These are phyloP conservation scores for Suhomyces coccinellae DNA, from an alignment of 1,139 yeast species.

Conservation along the genomic window DNA sequence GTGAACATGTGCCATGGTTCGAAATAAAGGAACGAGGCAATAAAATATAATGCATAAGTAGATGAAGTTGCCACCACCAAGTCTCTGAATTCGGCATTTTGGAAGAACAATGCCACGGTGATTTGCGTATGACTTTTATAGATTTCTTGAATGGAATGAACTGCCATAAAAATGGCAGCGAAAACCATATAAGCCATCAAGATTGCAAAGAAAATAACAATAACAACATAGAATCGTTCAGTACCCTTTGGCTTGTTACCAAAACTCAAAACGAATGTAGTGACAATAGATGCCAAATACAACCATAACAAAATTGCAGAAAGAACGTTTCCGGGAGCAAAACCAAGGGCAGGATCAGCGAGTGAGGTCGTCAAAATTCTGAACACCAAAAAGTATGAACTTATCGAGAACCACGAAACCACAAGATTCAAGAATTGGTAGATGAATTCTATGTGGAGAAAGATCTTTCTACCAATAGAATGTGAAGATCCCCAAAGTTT, in stretches of 20 bases:
- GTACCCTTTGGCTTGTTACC: slow-evolving; percentile 97
- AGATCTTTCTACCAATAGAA: slow-evolving; percentile 41
- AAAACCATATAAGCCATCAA: slow-evolving; percentile 91
- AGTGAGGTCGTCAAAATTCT: slow-evolving; percentile 73
- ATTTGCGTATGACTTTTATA: slow-evolving; percentile 31
- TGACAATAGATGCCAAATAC: slow-evolving; percentile 81
- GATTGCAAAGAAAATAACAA: slow-evolving; percentile 85
- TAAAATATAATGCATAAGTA: slow-evolving; percentile 47
- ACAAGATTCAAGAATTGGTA: slow-evolving; percentile 46
- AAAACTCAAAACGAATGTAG: slow-evolving; percentile 86
- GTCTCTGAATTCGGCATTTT: slow-evolving; percentile 47
- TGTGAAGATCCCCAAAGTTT: slow-evolving; percentile 47
- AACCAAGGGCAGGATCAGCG: slow-evolving; percentile 51
- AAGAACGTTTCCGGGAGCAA: slow-evolving; percentile 72
- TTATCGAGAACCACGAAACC: slow-evolving; percentile 80
- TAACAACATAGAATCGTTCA: slow-evolving; percentile 74
- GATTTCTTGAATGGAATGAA: slow-evolving; percentile 41
- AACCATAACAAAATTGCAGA: slow-evolving; percentile 87
- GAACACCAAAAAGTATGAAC: slow-evolving; percentile 78
- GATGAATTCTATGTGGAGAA: slow-evolving; percentile 44
- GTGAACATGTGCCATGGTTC: slow-evolving; percentile 58
- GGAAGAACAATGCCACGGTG: slow-evolving; percentile 41
- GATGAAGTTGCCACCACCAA: slow-evolving; percentile 50
- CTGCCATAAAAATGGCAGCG: slow-evolving; percentile 52
- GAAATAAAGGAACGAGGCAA: slow-evolving; percentile 48